Evolutionary conservation across 2,329 filamentous ascomycete species (phyloP), one percentile per base, ranked within the genome.

Genomic region (Epichloe elymi): DNA sequence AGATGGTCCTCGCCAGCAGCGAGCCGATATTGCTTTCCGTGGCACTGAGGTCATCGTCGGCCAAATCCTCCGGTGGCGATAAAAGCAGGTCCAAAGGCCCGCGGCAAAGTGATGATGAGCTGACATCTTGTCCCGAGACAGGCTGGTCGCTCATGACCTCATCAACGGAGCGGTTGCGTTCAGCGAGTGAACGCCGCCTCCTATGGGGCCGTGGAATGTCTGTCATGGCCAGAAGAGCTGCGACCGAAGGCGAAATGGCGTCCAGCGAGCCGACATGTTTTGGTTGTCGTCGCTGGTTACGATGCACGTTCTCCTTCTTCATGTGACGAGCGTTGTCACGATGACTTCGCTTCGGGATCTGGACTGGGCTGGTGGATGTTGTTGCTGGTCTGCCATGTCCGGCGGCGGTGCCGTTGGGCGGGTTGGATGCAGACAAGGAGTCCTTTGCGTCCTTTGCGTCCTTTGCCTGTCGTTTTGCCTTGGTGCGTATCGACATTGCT

Each of bases 151-250:
- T 70, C 14, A 80, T 71, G 47, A 80, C 74, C 6, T 75, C 75
- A 52, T 79, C 75, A 11, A 80, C 73, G 0, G 76, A 79, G 66
- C 82, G 50, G 10, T 52, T 50, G 51, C 60, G 61, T 17, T 61
- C 59, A 11, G 55, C 52, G 41, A 56, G 54, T n/a, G n/a, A n/a
- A 38, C 57, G 62, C 20, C 60, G 59, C 35, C 59, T 62, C 26
- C 61, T 59, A 38, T 59, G 67, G 37, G 47, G 74, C 64, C 57
- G 70, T 3, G 78, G 80, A 47, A 84, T 84, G 54, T 72, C 75
- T 33, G 80, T 84, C 49, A 80, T 70, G 35, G 80, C 80, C 36
- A 84, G 68, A 30, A 84, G 67, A 12, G 78, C 78, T 5, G 78
- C 78, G 30, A 83, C 73, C 0, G 79, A 80, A 0, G 79, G 73